Evolutionary conservation across 345 rosid genomes (phyloP).

Genomic region (Anastatica hierochuntica): DNA sequence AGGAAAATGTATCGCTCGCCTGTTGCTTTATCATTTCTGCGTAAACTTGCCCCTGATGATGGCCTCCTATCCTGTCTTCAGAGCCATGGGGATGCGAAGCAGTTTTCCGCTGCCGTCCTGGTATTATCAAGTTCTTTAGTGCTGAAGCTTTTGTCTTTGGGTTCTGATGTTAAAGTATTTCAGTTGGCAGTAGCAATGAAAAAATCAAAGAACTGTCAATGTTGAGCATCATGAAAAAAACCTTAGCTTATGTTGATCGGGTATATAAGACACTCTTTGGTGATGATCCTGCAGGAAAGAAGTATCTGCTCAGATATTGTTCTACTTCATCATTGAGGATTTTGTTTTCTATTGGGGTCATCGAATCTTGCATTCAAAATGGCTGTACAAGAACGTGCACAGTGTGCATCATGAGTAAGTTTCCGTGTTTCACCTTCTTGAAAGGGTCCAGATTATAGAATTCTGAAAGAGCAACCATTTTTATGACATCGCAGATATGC

Average conservation of each 20-base stretch:
- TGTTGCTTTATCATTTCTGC: slow-evolving; percentile 73
- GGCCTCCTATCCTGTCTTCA: slow-evolving; percentile 84
- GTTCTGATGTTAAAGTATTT: slow-evolving; percentile 21
- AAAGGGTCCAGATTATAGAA: not conserved
- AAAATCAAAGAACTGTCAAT: slow-evolving; percentile 8
- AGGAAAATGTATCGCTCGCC: slow-evolving; percentile 77
- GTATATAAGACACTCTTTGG: slow-evolving; percentile 23
- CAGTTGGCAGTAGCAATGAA: not conserved
- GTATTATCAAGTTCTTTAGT: slow-evolving; percentile 86
- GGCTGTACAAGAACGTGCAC: slow-evolving; percentile 97
- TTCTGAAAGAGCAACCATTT: not conserved
- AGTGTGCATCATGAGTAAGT: slow-evolving; percentile 99
- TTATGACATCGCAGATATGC: slow-evolving; percentile 55
- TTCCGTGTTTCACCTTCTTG: not conserved
- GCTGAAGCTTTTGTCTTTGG: slow-evolving; percentile 21
- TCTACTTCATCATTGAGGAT: slow-evolving; percentile 96
- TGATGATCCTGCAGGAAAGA: slow-evolving; percentile 61
- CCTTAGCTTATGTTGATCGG: slow-evolving; percentile 22
- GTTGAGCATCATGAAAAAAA: slow-evolving; percentile 27
- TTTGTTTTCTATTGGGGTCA: slow-evolving; percentile 99
- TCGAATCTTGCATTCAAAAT: slow-evolving; percentile 76
- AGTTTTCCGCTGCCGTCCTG: slow-evolving; percentile 97
- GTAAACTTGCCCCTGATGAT: slow-evolving; percentile 91
- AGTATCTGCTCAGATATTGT: slow-evolving; percentile 59
- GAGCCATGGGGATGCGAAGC: slow-evolving; percentile 83